Evolutionary conservation across 2,329 filamentous ascomycete genomes (phyloP), one percentile per base, ranked within the genome.

Genomic region (Ascochyta pisi): DNA sequence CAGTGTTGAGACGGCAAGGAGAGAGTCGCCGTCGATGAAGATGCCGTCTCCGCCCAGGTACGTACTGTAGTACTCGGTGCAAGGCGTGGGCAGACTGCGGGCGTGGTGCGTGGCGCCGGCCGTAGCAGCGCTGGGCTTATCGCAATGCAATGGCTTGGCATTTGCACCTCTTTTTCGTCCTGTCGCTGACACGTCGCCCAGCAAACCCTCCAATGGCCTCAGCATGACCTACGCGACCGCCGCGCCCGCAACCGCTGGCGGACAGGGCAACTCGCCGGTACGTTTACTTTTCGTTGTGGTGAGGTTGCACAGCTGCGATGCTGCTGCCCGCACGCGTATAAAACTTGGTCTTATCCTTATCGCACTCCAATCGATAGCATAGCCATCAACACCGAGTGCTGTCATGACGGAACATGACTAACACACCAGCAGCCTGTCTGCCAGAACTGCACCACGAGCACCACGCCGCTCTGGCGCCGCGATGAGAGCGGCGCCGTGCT

Each of bases 401-500:
- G 53, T 41, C 27, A 26, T 8, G 4, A 26, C 24, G 19, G 8
- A 22, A 3, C n/a, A 37, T 29, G 39, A 16, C 53, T 55, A 27
- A 55, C 53, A 19, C n/a, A 1, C 34, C 10, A 16, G 83, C 89
- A 98, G 92, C 93, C 94, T 63, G 91, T 93, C 65, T 99, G 95
- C 78, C 91, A 96, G 77, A 99, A 99, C 77, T 99, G 95, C 79
- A 86, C 87, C 63, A 99, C 95, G 40, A 96, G 92, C 38, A 98
- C 93, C 48, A 99, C 95, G 41, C 95, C 95, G 38, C 82, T 99
- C 74, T 99, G 95, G 95, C 91, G 95, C 69, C 89, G 95, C 81
- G 95, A 99, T 83, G 95, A 99, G 81, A 87, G 89, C 70, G 95
- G 95, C 65, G 90, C 92, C 0, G 94, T 99, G 34, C 89, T 99